Conservation (phyloP, 495 filamentous ascomycete genomes). For the Massariosphaeria phaeospora region DNA sequence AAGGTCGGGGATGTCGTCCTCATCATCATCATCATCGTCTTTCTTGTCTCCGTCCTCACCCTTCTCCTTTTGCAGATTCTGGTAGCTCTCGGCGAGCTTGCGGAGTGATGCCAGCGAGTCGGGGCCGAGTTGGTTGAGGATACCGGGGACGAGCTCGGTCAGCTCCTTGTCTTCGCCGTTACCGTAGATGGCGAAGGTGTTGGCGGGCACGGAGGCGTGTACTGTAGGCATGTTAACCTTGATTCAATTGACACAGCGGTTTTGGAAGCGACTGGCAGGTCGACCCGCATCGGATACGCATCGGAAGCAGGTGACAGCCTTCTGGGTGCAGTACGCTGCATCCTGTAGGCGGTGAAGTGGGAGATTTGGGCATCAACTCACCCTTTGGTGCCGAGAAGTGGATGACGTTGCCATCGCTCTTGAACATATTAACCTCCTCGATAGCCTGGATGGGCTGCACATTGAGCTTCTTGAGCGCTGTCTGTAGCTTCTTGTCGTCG, state of each 20-base stretch:
- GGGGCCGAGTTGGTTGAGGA: slow-evolving; percentile 98
- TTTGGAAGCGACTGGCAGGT: too few species aligned
- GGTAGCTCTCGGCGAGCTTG: slow-evolving; percentile 98
- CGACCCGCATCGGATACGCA: too few species aligned
- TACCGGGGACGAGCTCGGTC: slow-evolving; percentile 96
- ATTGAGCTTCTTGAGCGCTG: slow-evolving; percentile 51
- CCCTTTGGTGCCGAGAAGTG: slow-evolving; percentile 97
- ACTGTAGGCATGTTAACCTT: slow-evolving; percentile 54
- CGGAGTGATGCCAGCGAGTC: slow-evolving; percentile 96
- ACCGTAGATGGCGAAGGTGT: slow-evolving; percentile 99
- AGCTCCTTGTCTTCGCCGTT: slow-evolving; percentile 99
- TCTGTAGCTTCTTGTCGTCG: slow-evolving; percentile 99
- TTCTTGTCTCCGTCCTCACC: slow-evolving; percentile 62
- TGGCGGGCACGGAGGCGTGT: slow-evolving; percentile 90
- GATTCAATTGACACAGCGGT: too few species aligned
- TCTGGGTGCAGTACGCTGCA: background rate
- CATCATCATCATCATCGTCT: slow-evolving; percentile 73
- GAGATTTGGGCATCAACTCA: slow-evolving; percentile 44
- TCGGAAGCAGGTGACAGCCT: too few species aligned
- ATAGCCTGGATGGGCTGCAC: slow-evolving; percentile 82
- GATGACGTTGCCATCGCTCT: slow-evolving; percentile 98
- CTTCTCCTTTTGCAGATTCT: slow-evolving; percentile 96
- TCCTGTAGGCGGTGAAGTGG: background rate
- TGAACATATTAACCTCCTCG: slow-evolving; percentile 99
- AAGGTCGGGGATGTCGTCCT: slow-evolving; percentile 89